phyloP scores from a whole-genome alignment of 495 filamentous ascomycete species.

The Geopyxis carbonaria region DNA sequence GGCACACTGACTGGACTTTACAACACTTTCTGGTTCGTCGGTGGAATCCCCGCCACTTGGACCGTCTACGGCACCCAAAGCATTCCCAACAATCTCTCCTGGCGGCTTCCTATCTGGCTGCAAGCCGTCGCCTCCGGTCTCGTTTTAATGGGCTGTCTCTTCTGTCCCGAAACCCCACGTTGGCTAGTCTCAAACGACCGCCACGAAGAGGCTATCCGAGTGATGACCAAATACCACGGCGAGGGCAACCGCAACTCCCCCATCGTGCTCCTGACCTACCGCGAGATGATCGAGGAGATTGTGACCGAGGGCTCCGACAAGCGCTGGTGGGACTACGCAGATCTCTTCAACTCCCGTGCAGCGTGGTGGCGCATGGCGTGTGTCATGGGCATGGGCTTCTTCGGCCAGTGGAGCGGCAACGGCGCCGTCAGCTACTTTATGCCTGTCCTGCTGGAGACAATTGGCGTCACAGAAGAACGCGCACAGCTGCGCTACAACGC shows the following conservation, averaged over 20 bases:
- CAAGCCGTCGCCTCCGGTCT: conserved; percentile 34
- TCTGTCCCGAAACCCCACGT: conserved; percentile 25
- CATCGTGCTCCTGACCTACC: conserved; percentile 41
- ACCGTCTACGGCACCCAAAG: conserved; percentile 20
- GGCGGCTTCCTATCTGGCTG: conserved; percentile 43
- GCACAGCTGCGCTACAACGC: conserved; percentile 36
- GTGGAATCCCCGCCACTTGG: conserved; percentile 23
- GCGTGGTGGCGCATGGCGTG: conserved; percentile 32
- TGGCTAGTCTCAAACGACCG: conserved; percentile 34
- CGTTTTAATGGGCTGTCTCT: conserved; percentile 22
- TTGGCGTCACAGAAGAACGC: conserved; percentile 34
- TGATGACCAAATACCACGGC: conserved; percentile 45
- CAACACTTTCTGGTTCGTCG: conserved; percentile 32
- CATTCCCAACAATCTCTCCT: conserved; percentile 27
- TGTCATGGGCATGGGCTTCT: conserved; percentile 42
- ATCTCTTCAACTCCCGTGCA: conserved; percentile 39
- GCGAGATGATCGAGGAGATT: conserved; percentile 43
- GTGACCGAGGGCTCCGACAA: conserved; percentile 46
- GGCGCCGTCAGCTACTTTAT: conserved; percentile 40
- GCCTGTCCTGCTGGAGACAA: conserved; percentile 34
- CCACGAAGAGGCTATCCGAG: conserved; percentile 35
- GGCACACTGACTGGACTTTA: conserved; percentile 48
- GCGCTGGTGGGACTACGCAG: conserved; percentile 50
- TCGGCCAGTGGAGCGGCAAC: conserved; percentile 47
- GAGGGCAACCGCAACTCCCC: conserved; percentile 34